Base-by-base conservation (phyloP, 805 yeast species). In the Nakazawaea pomicola region DNA sequence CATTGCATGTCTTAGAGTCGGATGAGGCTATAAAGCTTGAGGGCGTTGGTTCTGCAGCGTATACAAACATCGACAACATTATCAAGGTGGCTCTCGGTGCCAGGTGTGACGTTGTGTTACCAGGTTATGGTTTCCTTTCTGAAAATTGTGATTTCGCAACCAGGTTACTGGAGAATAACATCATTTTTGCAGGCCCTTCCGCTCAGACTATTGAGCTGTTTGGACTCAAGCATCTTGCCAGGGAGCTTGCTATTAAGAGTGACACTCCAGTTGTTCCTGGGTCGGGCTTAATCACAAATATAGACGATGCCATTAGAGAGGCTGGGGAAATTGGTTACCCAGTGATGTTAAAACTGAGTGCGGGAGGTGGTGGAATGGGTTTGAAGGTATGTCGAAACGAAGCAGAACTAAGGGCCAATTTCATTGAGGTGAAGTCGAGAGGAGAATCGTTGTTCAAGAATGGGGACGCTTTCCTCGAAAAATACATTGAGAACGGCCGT, bases 101-200 rank as follows among this genome's bases (percentile, higher is more conserved):
- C 7, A 46, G 50, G n/a, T 65, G 56, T 27, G 61, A 63, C 44
- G 64, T 59, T 54, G 65, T 61, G 15, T 57, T 62, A 43, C 68
- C 68, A 10, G 68, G 68, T 40, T 63, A 63, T 46, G 68, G 72
- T 0, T 65, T 67, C 38, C 51, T 66, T 14, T 57, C 65, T 7
- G 72, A 60, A 41, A 58, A 61, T 40, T 40, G 50, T 8, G 41
- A 38, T 12, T 56, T 56, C 40, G 55, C 58, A 15, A 44, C 41
- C 7, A 33, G 28, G 19, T 41, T 56, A 9, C 34, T 23, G 3
- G 24, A 45, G 6, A 29, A 38, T 4, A 49, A 49, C 8, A 54
- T 56, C 19, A 37, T 49, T 11, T 56, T 56, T 44, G 58, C 54
- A 7, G 60, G 60, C 10, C 60, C 60, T 6, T 36, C 51, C 21